Base-by-base conservation (phyloP, 164 flowering plant species). In the Amborella trichopoda region DNA sequence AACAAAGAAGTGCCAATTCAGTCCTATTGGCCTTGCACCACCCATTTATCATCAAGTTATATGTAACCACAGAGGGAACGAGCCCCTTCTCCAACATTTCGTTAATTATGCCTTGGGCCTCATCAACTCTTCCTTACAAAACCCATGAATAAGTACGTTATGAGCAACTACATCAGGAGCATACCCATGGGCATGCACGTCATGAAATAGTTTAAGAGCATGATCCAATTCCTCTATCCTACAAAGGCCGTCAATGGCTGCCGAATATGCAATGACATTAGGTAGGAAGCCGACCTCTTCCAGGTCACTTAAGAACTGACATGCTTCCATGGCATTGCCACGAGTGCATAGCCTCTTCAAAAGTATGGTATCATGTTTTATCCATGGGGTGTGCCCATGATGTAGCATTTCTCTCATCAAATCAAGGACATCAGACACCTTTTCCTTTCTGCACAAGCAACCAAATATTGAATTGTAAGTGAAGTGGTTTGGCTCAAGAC, bases 361-460 rank as follows among this genome's bases (percentile, higher is more conserved):
- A 26, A 90, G 74, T 48, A 68, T 51, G 30, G 88, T 71, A 30
- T 66, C 68, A 68, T 83, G 57, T 38, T 81, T 90, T 64, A 72
- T 75, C 94, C 94, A 90, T 26, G 97, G 97, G 55, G 69, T 66
- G 54, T 79, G 76, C 38, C 95, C 89, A 51, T 61, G 23, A 28
- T 41, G 12, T 39, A 73, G 69, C 94, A 90, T 90, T 62, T 74
- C 69, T 52, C 50, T 77, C 48, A 79, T 26, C 45, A 81, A 20
- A 44, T 60, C 62, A 54, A 76, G 50, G 26, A 86, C 95, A 34
- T 65, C 78, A 2, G 37, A 26, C 28, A 75, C 67, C 60, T 85
- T 79, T 54, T 49, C 68, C 61, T 73, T 63, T 54, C 69, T 67
- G 54, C 94, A 80, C 13, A 80, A 61, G 59, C 83, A 78, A 6